Evolutionary conservation across 257 asterid genomes (phyloP), one percentile per base, ranked within the genome.

Genomic region (Asclepias syriaca): DNA sequence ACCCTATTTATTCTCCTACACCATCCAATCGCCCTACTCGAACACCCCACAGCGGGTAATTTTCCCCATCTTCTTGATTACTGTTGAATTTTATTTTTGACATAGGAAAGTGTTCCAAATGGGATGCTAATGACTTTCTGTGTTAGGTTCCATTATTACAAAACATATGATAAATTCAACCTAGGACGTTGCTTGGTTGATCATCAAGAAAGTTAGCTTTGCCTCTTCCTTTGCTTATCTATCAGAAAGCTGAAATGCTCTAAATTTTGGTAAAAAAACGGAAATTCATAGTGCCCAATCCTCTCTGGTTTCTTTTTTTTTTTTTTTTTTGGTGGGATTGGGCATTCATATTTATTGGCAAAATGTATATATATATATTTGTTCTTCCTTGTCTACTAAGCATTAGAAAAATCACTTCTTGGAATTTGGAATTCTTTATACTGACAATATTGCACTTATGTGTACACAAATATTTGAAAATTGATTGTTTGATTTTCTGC

Each of bases 41-140:
- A 70, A 91, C 99, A 43, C 98, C 97, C 79, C 99, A 94, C 84
- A 91, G 98, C 89, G 99, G 99, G 99, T 94, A 78, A 77, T 40
- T 6, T n/a, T 8, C 8, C 48, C 9, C 37, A 18, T 66, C 29
- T 67, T 67, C 56, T 48, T 67, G 51, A 39, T 39, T 54, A 10
- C 14, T 46, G 46, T n/a, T 51, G 34, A 51, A 9, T 37, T 55
- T 32, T 40, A 40, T 40, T 70, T 5, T 55, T n/a, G 39, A 11
- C 5, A 2, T 37, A 7, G 34, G 46, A 22, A 54, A 19, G 9
- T 39, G 57, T 39, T 14, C 4, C 46, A 1, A 63, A 34, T 63
- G 22, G 46, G 48, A 34, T 34, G 24, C 22, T 15, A 29, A 14
- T 60, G n/a, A 63, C 14, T 1, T 37, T 63, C 18, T 63, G 13